Base-by-base conservation (phyloP, 2,329 filamentous ascomycete species). In the Zalaria obscura region DNA sequence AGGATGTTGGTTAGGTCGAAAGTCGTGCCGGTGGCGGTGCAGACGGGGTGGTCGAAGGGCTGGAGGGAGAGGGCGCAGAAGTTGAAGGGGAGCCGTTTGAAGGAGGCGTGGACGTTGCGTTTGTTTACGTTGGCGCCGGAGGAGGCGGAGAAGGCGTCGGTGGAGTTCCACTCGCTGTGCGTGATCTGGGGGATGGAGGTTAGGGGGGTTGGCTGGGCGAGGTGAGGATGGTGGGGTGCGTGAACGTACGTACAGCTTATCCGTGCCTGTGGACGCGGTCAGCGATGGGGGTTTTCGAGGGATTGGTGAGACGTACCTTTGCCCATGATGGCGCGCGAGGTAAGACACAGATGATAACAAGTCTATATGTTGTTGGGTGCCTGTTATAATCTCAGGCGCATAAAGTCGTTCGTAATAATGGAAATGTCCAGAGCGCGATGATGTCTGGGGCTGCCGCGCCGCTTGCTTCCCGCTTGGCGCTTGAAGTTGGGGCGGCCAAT, bases 1-100 rank as follows among this genome's bases (percentile, higher is more conserved):
- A 87, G 70, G 45, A 98, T 96, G 55, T 94, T 85, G 52, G 91
- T 89, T 52, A 95, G 75, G 56, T 98, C 93, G 62, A 96, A 98
- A 45, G 93, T 89, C 8, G 81, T 91, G 40, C 91, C 91, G 35
- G 82, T 72, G 3, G 74, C 57, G 1, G 89, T 96, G 68, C 91
- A 98, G 31, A 98, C 91, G 4, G 91, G 88, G 55, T 94, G 84
- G 56, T 80, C 77, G 68, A 95, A 98, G 5, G 93, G 93, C 58
- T 96, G 91, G 29, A 98, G 79, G 46, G 85, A 93, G 33, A 93
- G 80, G 47, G 91, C 86, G 74, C 91, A 98, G 66, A 91, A 96
- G 70, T 95, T 96, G 75, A 93, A 98, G 27, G 93, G 91, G 1
- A 98, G 75, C 36, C 86, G 82, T 56, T 82, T 85, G 68, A 96